Percentiles rank a stretch among this genome's conserved stretches.
These are phyloP conservation scores for Macrophomina tecta DNA, from an alignment of 2,329 filamentous ascomycete species.

Conservation along the genomic window DNA sequence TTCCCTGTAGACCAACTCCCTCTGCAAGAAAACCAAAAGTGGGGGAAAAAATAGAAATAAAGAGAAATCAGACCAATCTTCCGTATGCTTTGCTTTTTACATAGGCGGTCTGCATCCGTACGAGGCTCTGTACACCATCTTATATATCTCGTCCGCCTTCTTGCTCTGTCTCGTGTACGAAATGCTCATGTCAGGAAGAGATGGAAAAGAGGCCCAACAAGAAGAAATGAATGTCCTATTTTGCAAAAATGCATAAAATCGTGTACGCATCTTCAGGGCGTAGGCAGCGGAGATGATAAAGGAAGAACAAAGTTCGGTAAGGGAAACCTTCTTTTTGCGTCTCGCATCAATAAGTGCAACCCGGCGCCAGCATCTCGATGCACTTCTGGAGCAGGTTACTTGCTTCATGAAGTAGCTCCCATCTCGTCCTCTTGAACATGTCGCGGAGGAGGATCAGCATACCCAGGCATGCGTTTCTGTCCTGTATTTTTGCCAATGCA, in stretches of 20 bases:
- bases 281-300: not conserved
- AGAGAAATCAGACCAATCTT: not conserved
- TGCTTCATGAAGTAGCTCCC: slow-evolving; percentile 91
- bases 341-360: slow-evolving; percentile 12
- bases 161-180: not conserved
- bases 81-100: slow-evolving; percentile 10
- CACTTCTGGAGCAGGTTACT: slow-evolving; percentile 81
- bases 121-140: not conserved
- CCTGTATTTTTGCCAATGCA: slow-evolving; percentile 73
- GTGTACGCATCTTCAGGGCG: not conserved
- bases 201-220: not conserved
- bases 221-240: not conserved
- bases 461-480: slow-evolving; percentile 83
- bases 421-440: slow-evolving; percentile 81
- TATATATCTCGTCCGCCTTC: not conserved
- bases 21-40: not conserved
- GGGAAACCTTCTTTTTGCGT: not conserved
- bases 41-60: not conserved
- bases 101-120: not conserved
- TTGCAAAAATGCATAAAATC: slow-evolving; percentile 4
- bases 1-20: slow-evolving; percentile 1
- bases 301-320: not conserved
- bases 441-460: slow-evolving; percentile 81
- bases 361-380: slow-evolving; percentile 63
- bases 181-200: not conserved